Conservation (phyloP, 805 yeast species). For the Schwanniomyces sp. region DNA sequence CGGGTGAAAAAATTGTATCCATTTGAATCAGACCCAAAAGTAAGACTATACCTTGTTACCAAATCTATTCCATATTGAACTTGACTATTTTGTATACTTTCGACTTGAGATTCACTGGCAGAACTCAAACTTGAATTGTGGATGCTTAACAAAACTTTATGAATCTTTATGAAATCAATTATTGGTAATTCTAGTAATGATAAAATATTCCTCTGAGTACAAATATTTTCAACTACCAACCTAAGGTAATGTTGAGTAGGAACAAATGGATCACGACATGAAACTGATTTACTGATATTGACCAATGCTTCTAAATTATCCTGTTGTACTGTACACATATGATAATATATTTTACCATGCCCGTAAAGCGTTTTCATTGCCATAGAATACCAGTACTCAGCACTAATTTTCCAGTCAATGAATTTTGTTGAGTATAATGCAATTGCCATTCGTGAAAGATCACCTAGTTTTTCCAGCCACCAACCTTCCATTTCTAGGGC, state of each 20-base stretch:
- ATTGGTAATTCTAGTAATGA: slow-evolving; percentile 60
- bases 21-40: slow-evolving; percentile 66
- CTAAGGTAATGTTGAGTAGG: slow-evolving; percentile 79
- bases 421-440: slow-evolving; percentile 76
- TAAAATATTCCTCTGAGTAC: slow-evolving; percentile 60
- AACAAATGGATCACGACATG: slow-evolving; percentile 79
- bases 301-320: slow-evolving; percentile 75
- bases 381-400: slow-evolving; percentile 79
- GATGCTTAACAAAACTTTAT: slow-evolving; percentile 65
- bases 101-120: slow-evolving; percentile 14
- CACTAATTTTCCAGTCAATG: slow-evolving; percentile 82
- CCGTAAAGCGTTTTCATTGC: slow-evolving; percentile 76
- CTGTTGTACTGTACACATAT: slow-evolving; percentile 83
- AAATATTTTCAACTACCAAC: slow-evolving; percentile 76
- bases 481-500: slow-evolving; percentile 59
- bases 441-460: slow-evolving; percentile 83
- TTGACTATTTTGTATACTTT: slow-evolving; percentile 42
- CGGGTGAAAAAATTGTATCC: slow-evolving; percentile 61
- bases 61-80: slow-evolving; percentile 56
- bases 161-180: slow-evolving; percentile 63
- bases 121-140: slow-evolving; percentile 19
- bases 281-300: slow-evolving; percentile 74
- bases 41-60: slow-evolving; percentile 62
- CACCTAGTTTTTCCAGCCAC: slow-evolving; percentile 89
- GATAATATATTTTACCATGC: slow-evolving; percentile 84